A percentile compares a stretch with the other conserved stretches of the same genome.
Conservation (phyloP, 305 asterid species). For the Fraxinus ornus region DNA sequence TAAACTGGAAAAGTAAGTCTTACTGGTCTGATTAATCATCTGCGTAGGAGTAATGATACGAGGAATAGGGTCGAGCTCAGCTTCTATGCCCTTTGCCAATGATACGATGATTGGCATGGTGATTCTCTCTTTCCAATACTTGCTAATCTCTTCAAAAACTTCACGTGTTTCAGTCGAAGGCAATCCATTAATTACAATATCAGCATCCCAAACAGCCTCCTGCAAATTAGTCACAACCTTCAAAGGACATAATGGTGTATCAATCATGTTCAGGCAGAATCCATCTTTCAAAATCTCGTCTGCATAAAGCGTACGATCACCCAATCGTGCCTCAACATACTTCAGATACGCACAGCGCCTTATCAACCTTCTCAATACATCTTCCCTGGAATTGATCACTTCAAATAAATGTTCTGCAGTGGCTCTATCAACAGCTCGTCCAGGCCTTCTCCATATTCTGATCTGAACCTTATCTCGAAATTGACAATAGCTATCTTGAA, state of each 20-base stretch:
- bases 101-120: slow-evolving; percentile 63
- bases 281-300: slow-evolving; percentile 87
- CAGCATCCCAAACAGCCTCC: slow-evolving; percentile 97
- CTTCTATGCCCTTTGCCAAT: slow-evolving; percentile 86
- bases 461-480: slow-evolving; percentile 66
- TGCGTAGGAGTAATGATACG: slow-evolving; percentile 86
- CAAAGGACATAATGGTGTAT: slow-evolving; percentile 82
- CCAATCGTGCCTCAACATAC: slow-evolving; percentile 82
- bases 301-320: slow-evolving; percentile 76
- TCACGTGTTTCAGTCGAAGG: slow-evolving; percentile 89
- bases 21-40: slow-evolving; percentile 80
- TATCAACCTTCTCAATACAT: slow-evolving; percentile 72
- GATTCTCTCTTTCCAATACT: slow-evolving; percentile 81
- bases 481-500: slow-evolving; percentile 64
- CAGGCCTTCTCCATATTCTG: slow-evolving; percentile 72
- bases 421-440: slow-evolving; percentile 57
- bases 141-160: slow-evolving; percentile 70
- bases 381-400: slow-evolving; percentile 85
- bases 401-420: slow-evolving; percentile 80
- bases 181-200: slow-evolving; percentile 77
- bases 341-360: slow-evolving; percentile 81
- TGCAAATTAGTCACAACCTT: slow-evolving; percentile 90
- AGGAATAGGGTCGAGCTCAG: slow-evolving; percentile 67
- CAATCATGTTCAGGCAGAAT: slow-evolving; percentile 83
- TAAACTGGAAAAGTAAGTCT: slow-evolving; percentile 21